Evolutionary conservation across 192 early-diverging fungal genomes (phyloP), one percentile per base, ranked within the genome.

Genomic region (Allomyces arbusculus): DNA sequence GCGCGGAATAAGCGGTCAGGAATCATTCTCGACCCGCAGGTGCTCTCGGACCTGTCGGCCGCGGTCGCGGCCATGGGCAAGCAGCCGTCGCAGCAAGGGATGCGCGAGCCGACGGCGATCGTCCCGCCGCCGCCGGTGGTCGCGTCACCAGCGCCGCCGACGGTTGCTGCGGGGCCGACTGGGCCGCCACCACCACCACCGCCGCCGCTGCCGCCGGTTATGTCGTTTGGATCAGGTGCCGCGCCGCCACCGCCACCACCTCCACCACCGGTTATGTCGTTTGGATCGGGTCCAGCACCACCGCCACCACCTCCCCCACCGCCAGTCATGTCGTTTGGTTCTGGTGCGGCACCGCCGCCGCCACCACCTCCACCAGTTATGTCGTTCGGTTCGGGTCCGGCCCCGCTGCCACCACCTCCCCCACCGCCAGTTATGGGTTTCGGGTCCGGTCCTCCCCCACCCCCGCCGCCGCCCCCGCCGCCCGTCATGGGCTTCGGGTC

Each of bases 331-430:
- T 24, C 24, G 68, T 9, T n/a, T 22, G 55, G 22, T 65, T 10
- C 28, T 2, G 12, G 12, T 7, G 4, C 45, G 7, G 12, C 45
- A 1, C 45, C 45, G 10, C 45, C 45, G 45, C 45, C 45, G 45
- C 45, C 45, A 50, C 45, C 45, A 50, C 45, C 26, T 28, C 66
- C 68, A 28, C 55, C 26, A 1, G 24, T 61, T 1, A 20, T 26
- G 65, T 24, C 12, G 11, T 20, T n/a, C 14, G 62, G 62, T 1
- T 2, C 26, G 3, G 20, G 25, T 6, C 12, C 72, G 8, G 50
- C n/a, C n/a, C n/a, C 72, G 14, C 28, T 67, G 24, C 72, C 72
- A 20, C 66, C 67, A 55, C 72, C 72, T 61, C 72, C 72, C 20
- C 74, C 75, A 23, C 69, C 70, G 70, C 73, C 73, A 55, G 63